Conservation (phyloP, 1,284 basidiomycete species). For the Cryptococcus sp. region DNA sequence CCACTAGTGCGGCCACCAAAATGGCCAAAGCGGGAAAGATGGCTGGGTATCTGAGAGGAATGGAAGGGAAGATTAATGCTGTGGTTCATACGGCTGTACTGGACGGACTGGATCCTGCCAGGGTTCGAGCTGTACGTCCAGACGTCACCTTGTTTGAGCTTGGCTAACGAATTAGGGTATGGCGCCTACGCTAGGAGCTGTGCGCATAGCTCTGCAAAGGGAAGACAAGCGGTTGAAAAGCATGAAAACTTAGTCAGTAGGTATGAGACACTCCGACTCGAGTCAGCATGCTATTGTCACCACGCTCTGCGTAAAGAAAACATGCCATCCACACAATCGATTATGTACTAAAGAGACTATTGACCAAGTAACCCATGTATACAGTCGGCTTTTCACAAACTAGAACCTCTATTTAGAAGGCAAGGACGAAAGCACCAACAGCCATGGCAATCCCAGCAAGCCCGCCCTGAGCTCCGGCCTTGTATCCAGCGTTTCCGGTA, state of each 20-base stretch:
- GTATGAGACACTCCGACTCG: too few species aligned
- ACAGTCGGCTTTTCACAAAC: too few species aligned
- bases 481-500: background rate
- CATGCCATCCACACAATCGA: too few species aligned
- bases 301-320: too few species aligned
- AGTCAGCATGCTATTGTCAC: too few species aligned
- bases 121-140: slow-evolving; percentile 62
- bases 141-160: background rate
- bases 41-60: slow-evolving; percentile 71
- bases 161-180: slow-evolving; percentile 58
- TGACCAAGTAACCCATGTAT: too few species aligned
- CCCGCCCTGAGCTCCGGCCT: background rate
- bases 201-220: slow-evolving; percentile 62
- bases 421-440: slow-evolving; percentile 8
- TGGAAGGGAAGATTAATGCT: slow-evolving; percentile 72
- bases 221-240: slow-evolving; percentile 11
- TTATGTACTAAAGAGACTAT: too few species aligned
- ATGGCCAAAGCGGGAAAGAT: slow-evolving; percentile 75
- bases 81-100: slow-evolving; percentile 62
- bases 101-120: slow-evolving; percentile 60
- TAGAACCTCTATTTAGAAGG: too few species aligned
- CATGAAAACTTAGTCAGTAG: slow-evolving; percentile 1
- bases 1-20: slow-evolving; percentile 50
- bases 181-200: slow-evolving; percentile 71
- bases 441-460: slow-evolving; percentile 4